Conservation (phyloP, 495 filamentous ascomycete species). For the Xylaria bambusicola region DNA sequence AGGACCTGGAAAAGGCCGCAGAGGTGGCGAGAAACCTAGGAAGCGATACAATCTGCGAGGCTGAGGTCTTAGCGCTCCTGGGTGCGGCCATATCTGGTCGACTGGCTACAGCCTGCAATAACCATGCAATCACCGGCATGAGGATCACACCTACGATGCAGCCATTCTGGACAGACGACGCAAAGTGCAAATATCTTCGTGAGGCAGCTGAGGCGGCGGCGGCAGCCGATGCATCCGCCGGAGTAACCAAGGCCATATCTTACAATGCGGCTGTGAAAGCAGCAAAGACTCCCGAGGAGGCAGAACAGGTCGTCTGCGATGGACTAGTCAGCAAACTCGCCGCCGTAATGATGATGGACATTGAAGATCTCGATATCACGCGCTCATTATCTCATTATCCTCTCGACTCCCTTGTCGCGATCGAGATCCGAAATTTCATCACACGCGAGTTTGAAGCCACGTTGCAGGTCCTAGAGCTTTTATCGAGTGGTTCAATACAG, state of each 20-base stretch:
- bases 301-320: conserved; percentile 47
- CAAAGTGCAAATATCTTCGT: conserved; percentile 54
- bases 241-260: conserved; percentile 35
- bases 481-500: conserved; percentile 52
- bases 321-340: conserved; percentile 51
- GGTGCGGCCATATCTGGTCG: conserved; percentile 49
- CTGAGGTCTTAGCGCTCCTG: conserved; percentile 52
- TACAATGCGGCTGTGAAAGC: conserved; percentile 45
- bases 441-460: conserved; percentile 53
- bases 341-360: conserved; percentile 52
- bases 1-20: conserved; percentile 47
- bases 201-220: conserved; percentile 47
- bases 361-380: conserved; percentile 53
- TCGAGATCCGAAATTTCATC: conserved; percentile 57
- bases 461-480: conserved; percentile 55
- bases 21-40: conserved; percentile 51
- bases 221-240: conserved; percentile 35
- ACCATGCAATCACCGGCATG: conserved; percentile 56
- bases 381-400: conserved; percentile 52
- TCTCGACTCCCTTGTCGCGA: conserved; percentile 55
- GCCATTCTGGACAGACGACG: conserved; percentile 54
- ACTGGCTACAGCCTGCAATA: conserved; percentile 41
- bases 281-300: conserved; percentile 44
- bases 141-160: conserved; percentile 46
- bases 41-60: conserved; percentile 53